phyloP scores from a whole-genome alignment of 352 stramenopile species.

The Pythium insidiosum region DNA sequence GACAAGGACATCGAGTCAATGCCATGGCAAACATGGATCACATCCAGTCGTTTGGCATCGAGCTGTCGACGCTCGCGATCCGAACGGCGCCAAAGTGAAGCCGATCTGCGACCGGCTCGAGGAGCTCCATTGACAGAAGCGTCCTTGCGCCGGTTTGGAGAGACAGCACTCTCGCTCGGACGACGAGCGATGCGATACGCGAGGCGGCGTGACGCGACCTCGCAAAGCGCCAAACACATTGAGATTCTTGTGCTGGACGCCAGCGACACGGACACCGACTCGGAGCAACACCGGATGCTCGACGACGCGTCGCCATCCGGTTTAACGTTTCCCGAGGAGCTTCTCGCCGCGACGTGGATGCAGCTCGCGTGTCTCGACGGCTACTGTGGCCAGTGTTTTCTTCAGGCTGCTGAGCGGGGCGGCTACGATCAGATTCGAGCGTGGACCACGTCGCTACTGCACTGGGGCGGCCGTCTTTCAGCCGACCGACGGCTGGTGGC shows the following conservation, averaged over 20 bases:
- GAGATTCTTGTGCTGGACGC: slow-evolving; percentile 16
- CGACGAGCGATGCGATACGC: slow-evolving; percentile 49
- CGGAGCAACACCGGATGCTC: not conserved
- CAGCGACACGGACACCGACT: slow-evolving; percentile 12
- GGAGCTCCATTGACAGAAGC: slow-evolving; percentile 57
- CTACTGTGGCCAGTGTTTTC: slow-evolving; percentile 73
- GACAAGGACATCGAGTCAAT: too few relatives aligned
- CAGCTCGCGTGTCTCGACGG: slow-evolving; percentile 68
- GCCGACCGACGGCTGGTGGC: slow-evolving; percentile 17
- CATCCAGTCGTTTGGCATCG: too few relatives aligned
- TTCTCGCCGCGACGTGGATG: slow-evolving; percentile 80
- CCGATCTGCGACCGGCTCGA: slow-evolving; percentile 33
- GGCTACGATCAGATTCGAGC: slow-evolving; percentile 75
- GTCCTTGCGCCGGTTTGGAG: slow-evolving; percentile 52
- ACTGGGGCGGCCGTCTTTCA: slow-evolving; percentile 57
- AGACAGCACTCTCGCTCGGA: slow-evolving; percentile 54
- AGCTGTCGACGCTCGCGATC: too few relatives aligned
- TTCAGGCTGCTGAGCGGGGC: slow-evolving; percentile 67
- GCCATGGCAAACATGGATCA: too few relatives aligned
- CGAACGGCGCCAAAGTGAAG: slow-evolving; percentile 47
- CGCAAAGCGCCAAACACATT: slow-evolving; percentile 1
- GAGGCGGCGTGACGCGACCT: slow-evolving; percentile 4
- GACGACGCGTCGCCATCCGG: slow-evolving; percentile 11
- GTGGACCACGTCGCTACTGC: slow-evolving; percentile 65
- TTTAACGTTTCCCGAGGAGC: slow-evolving; percentile 44